These are phyloP conservation scores for Debaryomyces maramus DNA, from an alignment of 805 yeast species.

Conservation along the genomic window DNA sequence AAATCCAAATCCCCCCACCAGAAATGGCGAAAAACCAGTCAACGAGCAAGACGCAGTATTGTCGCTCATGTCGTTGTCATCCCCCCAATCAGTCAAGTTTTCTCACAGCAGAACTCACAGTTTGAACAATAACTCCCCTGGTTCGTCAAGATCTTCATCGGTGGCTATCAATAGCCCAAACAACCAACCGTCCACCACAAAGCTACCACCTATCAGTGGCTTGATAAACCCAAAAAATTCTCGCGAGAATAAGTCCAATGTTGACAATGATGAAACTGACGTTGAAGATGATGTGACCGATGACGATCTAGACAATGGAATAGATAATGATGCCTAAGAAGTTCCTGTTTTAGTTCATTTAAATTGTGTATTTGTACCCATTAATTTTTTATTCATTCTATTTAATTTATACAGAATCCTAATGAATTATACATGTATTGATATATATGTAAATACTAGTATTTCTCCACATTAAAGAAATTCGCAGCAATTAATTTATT, in stretches of 20 bases:
- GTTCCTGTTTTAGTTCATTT: background rate
- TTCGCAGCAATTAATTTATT: constrained; percentile 1
- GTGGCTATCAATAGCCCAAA: constrained; percentile 9
- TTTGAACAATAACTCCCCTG: constrained; percentile 31
- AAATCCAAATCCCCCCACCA: constrained; percentile 3
- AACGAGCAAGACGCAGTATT: constrained; percentile 56
- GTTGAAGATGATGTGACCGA: constrained; percentile 32
- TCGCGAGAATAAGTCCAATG: constrained; percentile 8
- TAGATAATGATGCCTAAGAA: background rate
- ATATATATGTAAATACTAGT: too few species aligned
- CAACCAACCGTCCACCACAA: constrained; percentile 6
- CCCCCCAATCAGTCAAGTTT: constrained; percentile 43
- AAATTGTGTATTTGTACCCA: too few species aligned
- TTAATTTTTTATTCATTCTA: too few species aligned
- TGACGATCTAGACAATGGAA: constrained; percentile 13
- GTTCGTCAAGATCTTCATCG: constrained; percentile 15
- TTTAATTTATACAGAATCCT: too few species aligned
- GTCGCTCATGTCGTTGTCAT: constrained; percentile 55
- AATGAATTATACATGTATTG: too few species aligned
- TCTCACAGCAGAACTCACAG: constrained; percentile 31
- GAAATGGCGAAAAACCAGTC: constrained; percentile 14
- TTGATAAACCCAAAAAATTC: constrained; percentile 12
- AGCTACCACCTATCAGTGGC: constrained; percentile 33
- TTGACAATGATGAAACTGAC: constrained; percentile 37
- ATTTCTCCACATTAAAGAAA: too few species aligned